Evolutionary conservation across 495 filamentous ascomycete species (phyloP).

Genomic region (Tuber umbilicatum): DNA sequence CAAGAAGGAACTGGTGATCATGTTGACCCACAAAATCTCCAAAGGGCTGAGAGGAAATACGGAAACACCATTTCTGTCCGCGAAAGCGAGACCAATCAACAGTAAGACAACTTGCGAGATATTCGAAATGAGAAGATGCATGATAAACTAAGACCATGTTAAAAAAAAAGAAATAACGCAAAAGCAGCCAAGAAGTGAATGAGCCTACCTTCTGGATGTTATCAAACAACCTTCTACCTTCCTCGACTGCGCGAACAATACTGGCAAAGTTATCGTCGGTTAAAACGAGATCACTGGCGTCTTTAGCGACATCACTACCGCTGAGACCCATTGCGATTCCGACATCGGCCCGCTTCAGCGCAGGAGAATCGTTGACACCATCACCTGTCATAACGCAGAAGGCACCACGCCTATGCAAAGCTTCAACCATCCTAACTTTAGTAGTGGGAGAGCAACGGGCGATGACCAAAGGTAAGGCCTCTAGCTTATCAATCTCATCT

Average conservation of each 20-base stretch:
- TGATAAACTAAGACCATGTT: conserved; percentile 47
- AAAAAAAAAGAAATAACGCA: conserved; percentile 13
- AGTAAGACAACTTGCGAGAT: conserved; percentile 53
- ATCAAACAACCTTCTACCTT: conserved; percentile 59
- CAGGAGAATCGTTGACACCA: conserved; percentile 80
- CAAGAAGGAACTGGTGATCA: conserved; percentile 55
- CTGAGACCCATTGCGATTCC: conserved; percentile 77
- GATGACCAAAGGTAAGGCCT: conserved; percentile 61
- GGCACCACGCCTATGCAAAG: conserved; percentile 57
- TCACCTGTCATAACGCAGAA: conserved; percentile 87
- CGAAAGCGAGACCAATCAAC: conserved; percentile 54
- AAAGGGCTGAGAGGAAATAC: conserved; percentile 55
- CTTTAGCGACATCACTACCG: conserved; percentile 79
- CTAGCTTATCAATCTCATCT: conserved; percentile 59
- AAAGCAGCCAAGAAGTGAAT: conserved; percentile 5
- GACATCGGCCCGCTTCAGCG: conserved; percentile 71
- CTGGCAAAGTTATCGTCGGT: conserved; percentile 79
- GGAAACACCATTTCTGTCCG: conserved; percentile 48
- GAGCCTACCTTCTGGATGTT: conserved; percentile 58
- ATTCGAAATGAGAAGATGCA: conserved; percentile 56
- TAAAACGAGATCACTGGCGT: conserved; percentile 74
- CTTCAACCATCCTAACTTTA: conserved; percentile 73
- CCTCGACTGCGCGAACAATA: conserved; percentile 61
- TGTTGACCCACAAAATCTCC: conserved; percentile 58
- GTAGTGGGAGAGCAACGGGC: conserved; percentile 65